Evolutionary conservation across 331 rosid genomes (phyloP).

Genomic region (Arachis monticola): DNA sequence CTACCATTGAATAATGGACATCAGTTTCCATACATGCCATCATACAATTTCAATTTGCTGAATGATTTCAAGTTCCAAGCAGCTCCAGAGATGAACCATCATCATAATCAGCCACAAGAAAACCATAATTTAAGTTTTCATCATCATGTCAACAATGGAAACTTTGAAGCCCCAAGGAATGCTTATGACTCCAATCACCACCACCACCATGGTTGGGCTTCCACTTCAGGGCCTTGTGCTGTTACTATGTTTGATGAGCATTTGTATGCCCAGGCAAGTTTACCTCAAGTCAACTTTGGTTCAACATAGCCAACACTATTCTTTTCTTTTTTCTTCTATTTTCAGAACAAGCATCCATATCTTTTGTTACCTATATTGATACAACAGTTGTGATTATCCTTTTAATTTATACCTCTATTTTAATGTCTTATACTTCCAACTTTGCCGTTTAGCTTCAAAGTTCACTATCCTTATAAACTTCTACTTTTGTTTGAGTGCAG

Average conservation of each 20-base stretch:
- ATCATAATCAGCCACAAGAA: constrained; percentile 41
- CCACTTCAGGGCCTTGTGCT: constrained; percentile 72
- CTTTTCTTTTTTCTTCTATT: background rate
- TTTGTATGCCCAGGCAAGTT: constrained; percentile 67
- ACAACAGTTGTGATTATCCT: background rate
- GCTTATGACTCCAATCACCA: constrained; percentile 49
- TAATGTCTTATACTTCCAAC: constrained; percentile 1
- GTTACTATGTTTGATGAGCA: constrained; percentile 72
- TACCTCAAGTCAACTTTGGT: constrained; percentile 21
- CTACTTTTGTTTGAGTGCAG: constrained; percentile 42
- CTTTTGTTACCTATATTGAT: background rate
- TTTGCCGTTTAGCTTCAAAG: constrained; percentile 6
- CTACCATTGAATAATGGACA: constrained; percentile 63
- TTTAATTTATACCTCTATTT: background rate
- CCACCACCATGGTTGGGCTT: constrained; percentile 68
- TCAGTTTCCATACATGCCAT: constrained; percentile 66
- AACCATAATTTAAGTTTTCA: constrained; percentile 60
- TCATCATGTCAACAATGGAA: constrained; percentile 66
- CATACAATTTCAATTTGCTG: constrained; percentile 65
- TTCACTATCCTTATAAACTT: constrained; percentile 21
- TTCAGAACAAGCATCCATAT: background rate
- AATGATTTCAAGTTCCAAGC: constrained; percentile 64
- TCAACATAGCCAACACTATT: constrained; percentile 15
- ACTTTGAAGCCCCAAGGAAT: constrained; percentile 63
- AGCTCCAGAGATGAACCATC: constrained; percentile 51